Evolutionary conservation across 495 filamentous ascomycete genomes (phyloP).

Genomic region (Aspergillus leporis): DNA sequence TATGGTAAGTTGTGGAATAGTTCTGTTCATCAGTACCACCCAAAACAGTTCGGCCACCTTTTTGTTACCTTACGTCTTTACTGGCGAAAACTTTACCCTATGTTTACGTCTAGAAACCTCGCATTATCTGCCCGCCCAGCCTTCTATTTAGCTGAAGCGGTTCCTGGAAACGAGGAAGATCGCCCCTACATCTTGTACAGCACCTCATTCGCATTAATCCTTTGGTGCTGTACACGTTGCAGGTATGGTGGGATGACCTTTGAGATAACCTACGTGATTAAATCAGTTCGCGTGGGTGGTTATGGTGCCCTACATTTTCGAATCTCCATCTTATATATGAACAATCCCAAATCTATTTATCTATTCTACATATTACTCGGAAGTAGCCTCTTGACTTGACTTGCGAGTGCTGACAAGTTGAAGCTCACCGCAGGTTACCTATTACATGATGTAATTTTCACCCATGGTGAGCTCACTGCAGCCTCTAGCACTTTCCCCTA

Average conservation of each 20-base stretch:
- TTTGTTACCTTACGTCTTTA: slow-evolving; percentile 15
- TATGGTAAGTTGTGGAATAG: slow-evolving; percentile 55
- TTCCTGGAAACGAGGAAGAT: slow-evolving; percentile 99
- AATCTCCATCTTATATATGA: slow-evolving; percentile 24
- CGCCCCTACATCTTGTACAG: slow-evolving; percentile 74
- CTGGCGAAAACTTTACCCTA: slow-evolving; percentile 14
- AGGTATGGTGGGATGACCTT: slow-evolving; percentile 86
- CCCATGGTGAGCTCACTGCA: slow-evolving; percentile 45
- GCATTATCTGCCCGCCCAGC: slow-evolving; percentile 95
- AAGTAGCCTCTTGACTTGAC: slow-evolving; percentile 21
- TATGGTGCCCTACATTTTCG: slow-evolving; percentile 84
- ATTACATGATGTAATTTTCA: slow-evolving; percentile 54
- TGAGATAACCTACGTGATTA: slow-evolving; percentile 76
- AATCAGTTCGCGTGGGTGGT: slow-evolving; percentile 68
- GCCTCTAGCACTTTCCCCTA: slow-evolving; percentile 8
- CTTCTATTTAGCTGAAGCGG: slow-evolving; percentile 76
- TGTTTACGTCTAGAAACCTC: slow-evolving; percentile 55
- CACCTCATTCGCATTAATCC: slow-evolving; percentile 68
- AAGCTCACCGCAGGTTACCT: slow-evolving; percentile 54
- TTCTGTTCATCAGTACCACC: background rate
- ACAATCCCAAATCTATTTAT: slow-evolving; percentile 22
- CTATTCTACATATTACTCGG: slow-evolving; percentile 14
- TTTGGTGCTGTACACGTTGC: slow-evolving; percentile 69
- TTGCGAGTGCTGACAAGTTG: slow-evolving; percentile 35
- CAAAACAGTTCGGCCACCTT: background rate